phyloP scores from a whole-genome alignment of 306 rosid species.

The Dryas drummondii region DNA sequence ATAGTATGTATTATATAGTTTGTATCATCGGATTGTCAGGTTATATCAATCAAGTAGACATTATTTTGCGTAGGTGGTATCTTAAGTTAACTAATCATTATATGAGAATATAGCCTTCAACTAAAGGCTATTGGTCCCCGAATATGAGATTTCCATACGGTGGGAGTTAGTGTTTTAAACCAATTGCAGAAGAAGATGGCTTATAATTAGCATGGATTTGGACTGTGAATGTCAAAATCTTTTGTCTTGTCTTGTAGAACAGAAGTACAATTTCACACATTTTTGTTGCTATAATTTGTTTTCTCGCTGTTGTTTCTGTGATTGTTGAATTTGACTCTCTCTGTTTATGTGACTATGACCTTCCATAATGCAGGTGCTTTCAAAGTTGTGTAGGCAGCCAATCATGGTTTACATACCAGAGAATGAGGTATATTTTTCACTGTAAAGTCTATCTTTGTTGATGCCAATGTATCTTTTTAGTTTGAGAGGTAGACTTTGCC shows the following conservation, averaged over 20 bases:
- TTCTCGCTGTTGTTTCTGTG: not conserved
- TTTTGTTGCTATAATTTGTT: not conserved
- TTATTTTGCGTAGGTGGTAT: not conserved
- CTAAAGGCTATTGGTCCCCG: not conserved
- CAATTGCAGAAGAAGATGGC: not conserved
- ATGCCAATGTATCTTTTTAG: not conserved
- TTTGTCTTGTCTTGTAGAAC: not conserved
- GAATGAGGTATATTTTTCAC: slow-evolving; percentile 63
- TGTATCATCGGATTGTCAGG: not conserved
- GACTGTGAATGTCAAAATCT: not conserved
- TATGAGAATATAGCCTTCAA: not conserved
- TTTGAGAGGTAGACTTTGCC: not conserved
- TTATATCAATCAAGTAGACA: not conserved
- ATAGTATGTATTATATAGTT: no score
- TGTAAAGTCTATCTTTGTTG: not conserved
- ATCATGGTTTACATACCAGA: slow-evolving; percentile 85
- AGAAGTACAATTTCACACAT: not conserved
- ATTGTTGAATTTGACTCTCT: not conserved
- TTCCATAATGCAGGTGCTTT: slow-evolving; percentile 59
- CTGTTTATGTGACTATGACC: not conserved
- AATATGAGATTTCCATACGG: not conserved
- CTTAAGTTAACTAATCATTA: not conserved
- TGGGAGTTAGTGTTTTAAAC: not conserved
- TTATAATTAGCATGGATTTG: not conserved
- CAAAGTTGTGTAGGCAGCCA: slow-evolving; percentile 86